Conservation (phyloP, 768 basidiomycete species). For the Coprinopsis sp. region DNA sequence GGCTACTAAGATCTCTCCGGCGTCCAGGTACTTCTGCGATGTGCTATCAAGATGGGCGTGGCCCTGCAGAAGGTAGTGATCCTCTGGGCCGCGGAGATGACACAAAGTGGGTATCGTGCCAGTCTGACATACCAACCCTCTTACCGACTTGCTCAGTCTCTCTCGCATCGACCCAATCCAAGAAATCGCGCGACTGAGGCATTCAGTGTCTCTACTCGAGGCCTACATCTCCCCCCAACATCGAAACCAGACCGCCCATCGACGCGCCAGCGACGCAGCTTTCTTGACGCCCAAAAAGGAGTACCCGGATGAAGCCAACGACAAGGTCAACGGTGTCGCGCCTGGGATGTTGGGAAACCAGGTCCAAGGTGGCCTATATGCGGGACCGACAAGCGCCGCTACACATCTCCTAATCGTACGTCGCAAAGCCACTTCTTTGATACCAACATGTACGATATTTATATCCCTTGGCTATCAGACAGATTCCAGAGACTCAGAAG, state of each 20-base stretch:
- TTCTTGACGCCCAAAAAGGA: constrained; percentile 51
- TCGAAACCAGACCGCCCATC: constrained; percentile 29
- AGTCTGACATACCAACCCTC: constrained; percentile 10
- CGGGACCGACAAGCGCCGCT: constrained; percentile 74
- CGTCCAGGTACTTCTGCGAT: constrained; percentile 66
- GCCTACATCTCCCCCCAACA: constrained; percentile 49
- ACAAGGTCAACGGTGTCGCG: constrained; percentile 40
- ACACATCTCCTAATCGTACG: constrained; percentile 63
- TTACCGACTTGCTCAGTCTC: constrained; percentile 26
- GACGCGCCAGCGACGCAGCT: constrained; percentile 33
- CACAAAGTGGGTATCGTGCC: constrained; percentile 40
- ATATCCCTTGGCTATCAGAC: constrained; percentile 30
- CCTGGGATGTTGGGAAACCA: constrained; percentile 69
- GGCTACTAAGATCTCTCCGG: constrained; percentile 17
- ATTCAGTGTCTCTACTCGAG: constrained; percentile 65
- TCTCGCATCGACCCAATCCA: constrained; percentile 57
- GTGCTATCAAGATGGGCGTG: constrained; percentile 75
- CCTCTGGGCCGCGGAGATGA: constrained; percentile 55
- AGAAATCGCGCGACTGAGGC: constrained; percentile 64
- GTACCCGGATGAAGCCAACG: constrained; percentile 39
- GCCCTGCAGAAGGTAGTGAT: constrained; percentile 49
- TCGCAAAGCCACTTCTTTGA: constrained; percentile 14
- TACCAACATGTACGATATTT: constrained; percentile 11
- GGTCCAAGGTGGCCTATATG: constrained; percentile 64
- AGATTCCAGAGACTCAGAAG: constrained; percentile 47